Conservation (phyloP, 345 rosid genomes). For the Syzygium aromaticum region DNA sequence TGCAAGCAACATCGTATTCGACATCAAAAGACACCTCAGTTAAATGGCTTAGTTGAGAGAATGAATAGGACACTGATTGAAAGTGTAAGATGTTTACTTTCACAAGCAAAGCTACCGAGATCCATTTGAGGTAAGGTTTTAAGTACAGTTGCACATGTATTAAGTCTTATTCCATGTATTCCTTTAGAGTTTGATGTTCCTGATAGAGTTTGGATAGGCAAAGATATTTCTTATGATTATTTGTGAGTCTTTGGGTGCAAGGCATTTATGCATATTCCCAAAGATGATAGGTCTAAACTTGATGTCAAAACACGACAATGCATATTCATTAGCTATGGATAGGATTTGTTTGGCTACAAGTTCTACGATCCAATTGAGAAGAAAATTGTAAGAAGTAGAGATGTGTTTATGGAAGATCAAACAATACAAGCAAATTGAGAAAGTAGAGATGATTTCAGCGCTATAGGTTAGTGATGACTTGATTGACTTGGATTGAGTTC, state of each 20-base stretch:
- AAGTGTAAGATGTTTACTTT: background rate
- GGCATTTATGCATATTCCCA: background rate
- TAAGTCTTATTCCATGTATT: background rate
- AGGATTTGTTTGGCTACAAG: background rate
- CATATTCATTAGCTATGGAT: background rate
- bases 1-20: background rate
- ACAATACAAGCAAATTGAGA: background rate
- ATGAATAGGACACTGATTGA: background rate
- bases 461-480: too few relatives aligned
- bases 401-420: background rate
- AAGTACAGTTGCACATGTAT: background rate
- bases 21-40: background rate
- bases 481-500: too few relatives aligned
- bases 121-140: background rate
- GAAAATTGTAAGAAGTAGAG: background rate
- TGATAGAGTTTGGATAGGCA: background rate
- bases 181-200: background rate
- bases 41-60: slow-evolving; percentile 7
- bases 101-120: background rate
- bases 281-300: slow-evolving; percentile 1
- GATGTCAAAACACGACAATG: background rate
- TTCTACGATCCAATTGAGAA: background rate
- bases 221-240: background rate
- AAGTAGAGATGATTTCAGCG: background rate
- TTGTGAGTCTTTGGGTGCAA: background rate